Evolutionary conservation across 768 basidiomycete genomes (phyloP).

Genomic region (Lentinus brumalis): DNA sequence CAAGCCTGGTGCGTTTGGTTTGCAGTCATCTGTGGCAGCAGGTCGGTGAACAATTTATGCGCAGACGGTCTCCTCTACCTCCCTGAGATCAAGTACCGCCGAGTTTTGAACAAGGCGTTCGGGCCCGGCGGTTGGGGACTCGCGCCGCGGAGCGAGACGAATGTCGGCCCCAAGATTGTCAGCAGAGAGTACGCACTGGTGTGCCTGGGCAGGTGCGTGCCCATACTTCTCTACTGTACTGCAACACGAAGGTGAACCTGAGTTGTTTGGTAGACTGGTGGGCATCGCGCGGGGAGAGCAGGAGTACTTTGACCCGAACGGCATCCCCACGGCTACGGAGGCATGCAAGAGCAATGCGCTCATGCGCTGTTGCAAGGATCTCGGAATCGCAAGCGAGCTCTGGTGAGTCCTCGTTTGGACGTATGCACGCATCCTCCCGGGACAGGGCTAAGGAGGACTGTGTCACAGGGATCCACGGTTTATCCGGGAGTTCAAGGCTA

Average conservation of each 20-base stretch:
- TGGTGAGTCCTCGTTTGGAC: slow-evolving; percentile 57
- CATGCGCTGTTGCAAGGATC: slow-evolving; percentile 96
- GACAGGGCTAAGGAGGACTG: no score
- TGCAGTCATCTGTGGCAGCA: background rate
- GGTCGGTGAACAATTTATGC: background rate
- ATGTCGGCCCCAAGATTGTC: slow-evolving; percentile 84
- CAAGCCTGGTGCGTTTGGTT: slow-evolving; percentile 73
- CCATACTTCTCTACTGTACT: background rate
- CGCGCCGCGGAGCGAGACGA: slow-evolving; percentile 90
- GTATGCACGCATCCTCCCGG: no score
- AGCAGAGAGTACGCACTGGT: slow-evolving; percentile 94
- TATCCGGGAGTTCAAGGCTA: slow-evolving; percentile 88
- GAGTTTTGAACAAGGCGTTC: slow-evolving; percentile 89
- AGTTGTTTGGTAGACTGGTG: slow-evolving; percentile 62
- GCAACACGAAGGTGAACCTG: background rate
- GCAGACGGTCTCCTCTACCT: slow-evolving; percentile 92
- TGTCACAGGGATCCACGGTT: slow-evolving; percentile 86
- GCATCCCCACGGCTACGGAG: slow-evolving; percentile 92
- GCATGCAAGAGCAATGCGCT: slow-evolving; percentile 96
- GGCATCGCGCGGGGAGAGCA: slow-evolving; percentile 93
- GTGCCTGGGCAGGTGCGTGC: slow-evolving; percentile 83
- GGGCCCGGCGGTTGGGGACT: slow-evolving; percentile 98
- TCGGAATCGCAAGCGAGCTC: slow-evolving; percentile 94
- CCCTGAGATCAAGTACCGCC: slow-evolving; percentile 95
- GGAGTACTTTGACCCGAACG: slow-evolving; percentile 90